phyloP scores from a whole-genome alignment of 1,284 basidiomycete genomes.

The Irpex lacteus region DNA sequence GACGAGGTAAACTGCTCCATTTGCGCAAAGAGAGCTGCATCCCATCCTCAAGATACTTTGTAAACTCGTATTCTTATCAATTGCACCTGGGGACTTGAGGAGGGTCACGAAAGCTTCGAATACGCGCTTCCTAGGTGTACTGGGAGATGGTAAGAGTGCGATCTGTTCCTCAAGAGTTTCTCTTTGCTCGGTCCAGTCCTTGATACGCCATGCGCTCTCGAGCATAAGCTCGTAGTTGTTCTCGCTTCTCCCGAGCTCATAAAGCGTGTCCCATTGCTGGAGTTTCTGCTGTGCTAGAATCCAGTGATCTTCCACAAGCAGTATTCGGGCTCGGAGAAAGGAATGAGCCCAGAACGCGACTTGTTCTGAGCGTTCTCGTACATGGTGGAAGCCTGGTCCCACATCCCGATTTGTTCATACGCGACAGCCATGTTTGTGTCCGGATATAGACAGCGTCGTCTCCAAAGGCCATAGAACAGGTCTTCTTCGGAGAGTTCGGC shows the following conservation, averaged over 20 bases:
- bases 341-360: slow-evolving; percentile 79
- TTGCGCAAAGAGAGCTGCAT: slow-evolving; percentile 96
- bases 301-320: slow-evolving; percentile 99
- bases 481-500: slow-evolving; percentile 97
- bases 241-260: slow-evolving; percentile 91
- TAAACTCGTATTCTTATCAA: slow-evolving; percentile 79
- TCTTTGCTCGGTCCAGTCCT: slow-evolving; percentile 86
- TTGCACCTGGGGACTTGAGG: slow-evolving; percentile 59
- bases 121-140: slow-evolving; percentile 91
- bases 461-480: slow-evolving; percentile 96
- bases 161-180: slow-evolving; percentile 87
- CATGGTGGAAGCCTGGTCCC: slow-evolving; percentile 87
- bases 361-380: slow-evolving; percentile 93
- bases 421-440: slow-evolving; percentile 94
- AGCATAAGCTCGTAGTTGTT: slow-evolving; percentile 91
- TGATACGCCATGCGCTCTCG: slow-evolving; percentile 94
- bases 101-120: slow-evolving; percentile 96
- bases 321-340: slow-evolving; percentile 96
- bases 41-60: slow-evolving; percentile 89
- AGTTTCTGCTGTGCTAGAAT: slow-evolving; percentile 94
- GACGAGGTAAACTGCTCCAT: slow-evolving; percentile 88
- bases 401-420: slow-evolving; percentile 97
- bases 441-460: slow-evolving; percentile 81
- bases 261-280: slow-evolving; percentile 96
- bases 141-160: slow-evolving; percentile 76